Evolutionary conservation across 352 stramenopile genomes (phyloP), one percentile per base, ranked within the genome.

Genomic region (Plasmopara halstedii): DNA sequence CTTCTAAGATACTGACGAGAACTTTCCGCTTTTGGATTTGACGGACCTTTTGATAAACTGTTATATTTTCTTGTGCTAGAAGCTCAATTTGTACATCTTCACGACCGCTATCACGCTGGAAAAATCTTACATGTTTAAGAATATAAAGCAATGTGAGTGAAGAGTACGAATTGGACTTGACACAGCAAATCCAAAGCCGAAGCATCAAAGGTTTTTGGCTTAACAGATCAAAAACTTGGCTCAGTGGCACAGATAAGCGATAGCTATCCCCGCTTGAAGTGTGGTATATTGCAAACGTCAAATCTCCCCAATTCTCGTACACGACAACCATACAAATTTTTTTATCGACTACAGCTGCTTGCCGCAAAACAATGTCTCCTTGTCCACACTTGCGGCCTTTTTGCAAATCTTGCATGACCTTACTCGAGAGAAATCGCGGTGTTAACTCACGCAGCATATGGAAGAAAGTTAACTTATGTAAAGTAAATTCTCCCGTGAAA

Each of bases 291-390:
- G 50, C 53, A 15, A 86, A 59, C 0, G 60, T 61, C 6, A 91
- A 43, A 45, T 91, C 77, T 21, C 80, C 80, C 74, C 77, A 91
- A 41, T 91, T 91, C 53, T 91, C 80, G 39, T 72, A 81, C 2
- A 88, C 64, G 4, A 76, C 57, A 1, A 76, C 67, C 22, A 77
- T 49, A 32, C 74, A 83, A 14, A 85, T 41, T 29, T 50, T 60
- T 0, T 74, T 67, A 37, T 80, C 48, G 3, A 91, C 60, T 8
- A 41, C 56, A 0, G 46, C 36, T 2, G 53, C 65, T 57, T 91
- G 76, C 4, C 80, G 80, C 8, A 85, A 56, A 0, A 91, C 58
- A 22, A 88, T 74, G 27, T 91, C 80, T 19, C 80, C 80, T 29
- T 70, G 62, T 1, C 80, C 80, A 25, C 73, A 76, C 26, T 88